Base-by-base conservation (phyloP, 345 rosid species). In the Angophora floribunda region DNA sequence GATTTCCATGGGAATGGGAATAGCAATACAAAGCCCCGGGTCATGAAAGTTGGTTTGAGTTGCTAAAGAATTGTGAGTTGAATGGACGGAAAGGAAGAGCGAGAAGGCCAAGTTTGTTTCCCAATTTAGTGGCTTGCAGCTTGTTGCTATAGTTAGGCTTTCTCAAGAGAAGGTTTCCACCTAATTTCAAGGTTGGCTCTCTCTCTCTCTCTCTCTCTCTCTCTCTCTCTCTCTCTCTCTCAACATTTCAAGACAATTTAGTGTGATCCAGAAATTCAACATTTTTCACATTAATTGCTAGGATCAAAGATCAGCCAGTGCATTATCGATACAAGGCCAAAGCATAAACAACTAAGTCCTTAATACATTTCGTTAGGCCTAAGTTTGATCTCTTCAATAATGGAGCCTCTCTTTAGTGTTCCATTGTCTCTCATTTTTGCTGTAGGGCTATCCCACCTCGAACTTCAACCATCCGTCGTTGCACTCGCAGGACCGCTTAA, bases 161-260 rank as follows among this genome's bases (percentile, higher is more conserved):
- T 30, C 32, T 85, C 78, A 88, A 57, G 52, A 90, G 63, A 51
- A 47, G 85, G 87, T 89, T 85, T 86, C 88, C 89, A 86, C 93
- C 95, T 93, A 78, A 41, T 89, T 92, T 92, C 88, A 90, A 92
- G 96, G 91, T 45, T 67, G 45, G 41, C 93, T 92, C 89, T 91
- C 89, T 89, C 88, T 57, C 57, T 61, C 82, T 59, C 93, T 12
- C 30, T 10, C 65, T 65, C 65, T 47, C 52, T 84, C 86, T 84
- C 32, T 84, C 52, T 82, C 85, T 45, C 85, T 82, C 86, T 47
- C 65, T 59, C 65, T 57, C 65, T 55, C 59, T 55, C 59, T 55
- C 2, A 2, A 36, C 41, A 36, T 36, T 36, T 36, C 41, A 36
- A 36, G 41, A 36, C 41, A 36, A 36, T 36, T 36, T 36, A 36